Percentiles rank a stretch among this genome's conserved stretches.
phyloP scores from a whole-genome alignment of 148 eudicot species.

The Polygonum aviculare region DNA sequence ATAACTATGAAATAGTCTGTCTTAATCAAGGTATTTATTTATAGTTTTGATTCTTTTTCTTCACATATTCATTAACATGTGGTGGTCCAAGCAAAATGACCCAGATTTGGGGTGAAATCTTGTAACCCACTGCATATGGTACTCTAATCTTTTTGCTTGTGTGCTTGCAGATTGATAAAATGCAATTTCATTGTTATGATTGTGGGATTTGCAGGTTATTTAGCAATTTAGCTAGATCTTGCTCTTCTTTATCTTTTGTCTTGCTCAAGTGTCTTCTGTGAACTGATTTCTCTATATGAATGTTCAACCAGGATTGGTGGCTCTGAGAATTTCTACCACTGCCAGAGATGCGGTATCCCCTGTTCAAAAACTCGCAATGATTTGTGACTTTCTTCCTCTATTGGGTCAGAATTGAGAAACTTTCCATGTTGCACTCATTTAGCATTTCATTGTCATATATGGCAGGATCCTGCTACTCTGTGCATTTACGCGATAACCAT shows the following conservation, averaged over 20 bases:
- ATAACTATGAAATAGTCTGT: too few species aligned
- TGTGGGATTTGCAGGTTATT: constrained; percentile 96
- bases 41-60: too few species aligned
- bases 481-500: constrained; percentile 65
- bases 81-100: not conserved
- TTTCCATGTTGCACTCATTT: not conserved
- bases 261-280: not conserved
- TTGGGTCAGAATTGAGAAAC: not conserved
- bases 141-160: not conserved
- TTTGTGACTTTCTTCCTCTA: not conserved
- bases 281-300: not conserved
- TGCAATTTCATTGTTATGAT: constrained; percentile 86
- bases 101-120: not conserved
- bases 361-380: not conserved
- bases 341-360: constrained; percentile 88
- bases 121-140: not conserved
- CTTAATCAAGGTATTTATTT: too few species aligned
- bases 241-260: constrained; percentile 11
- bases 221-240: not conserved
- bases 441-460: not conserved
- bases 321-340: constrained; percentile 84
- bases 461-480: constrained; percentile 81
- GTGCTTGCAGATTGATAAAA: constrained; percentile 56
- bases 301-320: constrained; percentile 69
- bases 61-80: too few species aligned